Percentiles rank a stretch among this genome's conserved stretches.
These are phyloP conservation scores for Camellia sinensis DNA, from an alignment of 148 eudicot species.

Conservation along the genomic window DNA sequence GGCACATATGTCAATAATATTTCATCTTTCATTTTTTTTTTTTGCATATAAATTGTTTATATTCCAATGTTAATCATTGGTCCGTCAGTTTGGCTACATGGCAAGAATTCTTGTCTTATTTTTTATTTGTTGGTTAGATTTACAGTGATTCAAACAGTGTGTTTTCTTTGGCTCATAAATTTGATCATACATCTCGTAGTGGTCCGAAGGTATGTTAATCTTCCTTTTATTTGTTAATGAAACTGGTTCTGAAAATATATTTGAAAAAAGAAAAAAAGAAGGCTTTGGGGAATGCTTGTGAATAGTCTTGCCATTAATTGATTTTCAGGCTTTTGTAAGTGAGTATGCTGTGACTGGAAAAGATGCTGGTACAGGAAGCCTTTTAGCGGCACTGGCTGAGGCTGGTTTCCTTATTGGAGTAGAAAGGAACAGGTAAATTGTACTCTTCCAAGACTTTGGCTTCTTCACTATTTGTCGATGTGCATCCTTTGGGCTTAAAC, in stretches of 20 bases:
- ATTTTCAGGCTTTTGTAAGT: constrained; percentile 88
- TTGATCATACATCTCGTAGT: constrained; percentile 52
- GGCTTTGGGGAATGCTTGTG: constrained; percentile 7
- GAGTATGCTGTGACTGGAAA: constrained; percentile 81
- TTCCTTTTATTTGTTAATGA: constrained; percentile 1
- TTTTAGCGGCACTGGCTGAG: constrained; percentile 82
- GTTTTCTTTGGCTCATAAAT: constrained; percentile 53
- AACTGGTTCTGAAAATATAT: background rate
- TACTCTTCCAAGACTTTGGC: background rate
- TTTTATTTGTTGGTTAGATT: constrained; percentile 36
- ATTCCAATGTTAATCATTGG: background rate
- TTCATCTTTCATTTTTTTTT: background rate
- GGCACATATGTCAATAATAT: background rate
- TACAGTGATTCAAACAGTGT: constrained; percentile 51
- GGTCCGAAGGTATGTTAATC: constrained; percentile 68
- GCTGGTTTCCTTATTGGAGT: constrained; percentile 91
- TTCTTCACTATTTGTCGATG: constrained; percentile 1
- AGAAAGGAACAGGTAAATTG: constrained; percentile 68
- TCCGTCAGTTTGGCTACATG: background rate
- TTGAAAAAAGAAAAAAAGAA: background rate
- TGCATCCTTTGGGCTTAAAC: background rate
- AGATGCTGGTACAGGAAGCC: constrained; percentile 77
- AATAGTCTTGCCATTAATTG: constrained; percentile 15
- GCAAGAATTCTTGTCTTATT: constrained; percentile 1
- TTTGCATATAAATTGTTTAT: background rate